Evolutionary conservation across 2,329 filamentous ascomycete genomes (phyloP).

Genomic region (Proliferodiscus dingleyae): DNA sequence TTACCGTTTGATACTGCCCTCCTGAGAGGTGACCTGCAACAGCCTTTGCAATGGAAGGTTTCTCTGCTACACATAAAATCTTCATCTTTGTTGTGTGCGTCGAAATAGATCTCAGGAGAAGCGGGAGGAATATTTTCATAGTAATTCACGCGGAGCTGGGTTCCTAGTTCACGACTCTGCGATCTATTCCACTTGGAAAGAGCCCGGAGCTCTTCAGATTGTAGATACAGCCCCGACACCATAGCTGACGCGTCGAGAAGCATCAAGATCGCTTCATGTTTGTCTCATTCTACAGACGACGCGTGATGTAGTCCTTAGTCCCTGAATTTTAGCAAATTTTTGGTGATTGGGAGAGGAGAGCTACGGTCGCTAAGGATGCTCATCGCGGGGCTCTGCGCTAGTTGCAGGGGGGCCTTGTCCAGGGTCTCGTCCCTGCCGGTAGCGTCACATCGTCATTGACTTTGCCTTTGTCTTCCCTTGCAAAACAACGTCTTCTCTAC

Average conservation of each 20-base stretch:
- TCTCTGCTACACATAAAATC: conserved; percentile 75
- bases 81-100: conserved; percentile 31
- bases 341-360: too few species aligned
- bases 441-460: not conserved
- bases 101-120: not conserved
- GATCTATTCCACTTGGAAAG: not conserved
- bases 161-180: not conserved
- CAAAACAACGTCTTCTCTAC: too few species aligned
- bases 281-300: not conserved
- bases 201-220: not conserved
- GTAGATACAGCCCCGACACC: not conserved
- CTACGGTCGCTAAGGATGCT: too few species aligned
- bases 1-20: conserved; percentile 64
- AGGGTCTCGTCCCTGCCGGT: too few species aligned
- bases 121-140: not conserved
- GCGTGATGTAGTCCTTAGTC: conserved; percentile 5
- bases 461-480: not conserved
- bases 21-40: conserved; percentile 87
- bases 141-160: too few species aligned
- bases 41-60: conserved; percentile 93
- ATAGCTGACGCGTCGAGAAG: conserved; percentile 6
- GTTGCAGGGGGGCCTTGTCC: too few species aligned
- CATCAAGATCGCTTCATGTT: not conserved
- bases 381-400: too few species aligned
- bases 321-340: not conserved